Percentiles rank a stretch among this genome's conserved stretches.
phyloP scores from a whole-genome alignment of 2,329 filamentous ascomycete species.

The Eutypa lata region DNA sequence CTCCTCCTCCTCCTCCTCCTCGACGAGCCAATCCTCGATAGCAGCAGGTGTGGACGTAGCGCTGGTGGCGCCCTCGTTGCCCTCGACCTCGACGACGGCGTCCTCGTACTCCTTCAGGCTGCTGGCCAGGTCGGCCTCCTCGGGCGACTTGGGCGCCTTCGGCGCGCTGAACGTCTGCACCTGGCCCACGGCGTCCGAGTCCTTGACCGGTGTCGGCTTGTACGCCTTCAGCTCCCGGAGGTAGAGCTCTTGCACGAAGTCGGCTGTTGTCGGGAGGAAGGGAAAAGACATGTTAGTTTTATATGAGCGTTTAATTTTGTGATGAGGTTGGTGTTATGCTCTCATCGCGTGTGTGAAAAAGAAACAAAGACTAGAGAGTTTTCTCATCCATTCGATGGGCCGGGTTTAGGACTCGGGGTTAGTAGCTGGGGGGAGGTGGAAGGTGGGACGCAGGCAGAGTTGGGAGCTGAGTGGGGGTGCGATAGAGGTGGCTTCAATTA shows the following conservation, averaged over 20 bases:
- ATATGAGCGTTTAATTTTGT: too few relatives aligned
- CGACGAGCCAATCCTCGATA: slow-evolving; percentile 76
- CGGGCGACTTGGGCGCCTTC: slow-evolving; percentile 80
- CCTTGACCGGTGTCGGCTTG: slow-evolving; percentile 82
- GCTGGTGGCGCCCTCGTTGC: slow-evolving; percentile 64
- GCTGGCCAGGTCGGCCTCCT: slow-evolving; percentile 88
- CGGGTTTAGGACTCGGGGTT: too few relatives aligned
- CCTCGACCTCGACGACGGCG: slow-evolving; percentile 93
- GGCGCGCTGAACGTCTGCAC: slow-evolving; percentile 85
- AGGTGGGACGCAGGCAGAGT: too few relatives aligned
- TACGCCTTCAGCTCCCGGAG: slow-evolving; percentile 93
- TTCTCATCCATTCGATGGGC: too few relatives aligned
- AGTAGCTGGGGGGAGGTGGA: too few relatives aligned
- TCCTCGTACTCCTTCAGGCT: slow-evolving; percentile 93
- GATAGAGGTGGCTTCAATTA: too few relatives aligned
- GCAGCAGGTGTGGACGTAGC: slow-evolving; percentile 55
- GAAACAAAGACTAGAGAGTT: too few relatives aligned
- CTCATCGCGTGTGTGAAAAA: too few relatives aligned
- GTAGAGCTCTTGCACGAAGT: slow-evolving; percentile 97
- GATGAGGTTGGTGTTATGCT: too few relatives aligned
- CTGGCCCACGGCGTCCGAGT: slow-evolving; percentile 82
- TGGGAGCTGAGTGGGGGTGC: too few relatives aligned
- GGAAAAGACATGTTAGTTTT: neutral
- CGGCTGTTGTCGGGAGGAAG: slow-evolving; percentile 67
- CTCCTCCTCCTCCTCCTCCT: slow-evolving; percentile 59